Evolutionary conservation across 2,329 filamentous ascomycete species (phyloP).

Genomic region (Sphaerulina populicola): DNA sequence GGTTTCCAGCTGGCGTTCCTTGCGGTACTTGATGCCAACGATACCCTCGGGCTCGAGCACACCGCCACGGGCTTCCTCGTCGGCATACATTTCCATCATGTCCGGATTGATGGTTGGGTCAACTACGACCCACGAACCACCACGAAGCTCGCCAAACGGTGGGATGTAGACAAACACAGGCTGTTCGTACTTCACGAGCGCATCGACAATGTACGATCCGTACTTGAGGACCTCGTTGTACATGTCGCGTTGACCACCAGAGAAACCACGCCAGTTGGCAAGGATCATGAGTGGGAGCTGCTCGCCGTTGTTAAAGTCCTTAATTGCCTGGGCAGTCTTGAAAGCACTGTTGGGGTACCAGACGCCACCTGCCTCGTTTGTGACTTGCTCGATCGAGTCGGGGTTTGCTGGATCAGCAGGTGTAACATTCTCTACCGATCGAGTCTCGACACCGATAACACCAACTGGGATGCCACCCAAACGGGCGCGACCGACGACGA

Average conservation of each 20-base stretch:
- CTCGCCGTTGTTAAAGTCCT: conserved; percentile 98
- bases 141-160: conserved; percentile 89
- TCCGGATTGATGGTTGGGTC: conserved; percentile 96
- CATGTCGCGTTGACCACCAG: conserved; percentile 98
- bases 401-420: conserved; percentile 96
- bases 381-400: conserved; percentile 93
- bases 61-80: conserved; percentile 88
- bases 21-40: conserved; percentile 96
- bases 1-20: conserved; percentile 92
- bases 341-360: conserved; percentile 99
- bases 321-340: conserved; percentile 98
- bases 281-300: conserved; percentile 98
- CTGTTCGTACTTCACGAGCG: conserved; percentile 96
- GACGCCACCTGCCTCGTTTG: conserved; percentile 91
- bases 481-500: conserved; percentile 91
- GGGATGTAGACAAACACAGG: conserved; percentile 99
- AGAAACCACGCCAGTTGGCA: conserved; percentile 99
- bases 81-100: conserved; percentile 99
- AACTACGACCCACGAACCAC: conserved; percentile 98
- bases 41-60: conserved; percentile 97
- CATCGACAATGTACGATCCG: conserved; percentile 97
- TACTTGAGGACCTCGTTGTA: conserved; percentile 99
- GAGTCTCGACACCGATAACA: conserved; percentile 94
- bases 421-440: conserved; percentile 91
- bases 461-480: conserved; percentile 96